Percentiles rank a stretch among this genome's conserved stretches.
Evolutionary conservation across 495 filamentous ascomycete species (phyloP).

Genomic region (Neurospora cerealis): DNA sequence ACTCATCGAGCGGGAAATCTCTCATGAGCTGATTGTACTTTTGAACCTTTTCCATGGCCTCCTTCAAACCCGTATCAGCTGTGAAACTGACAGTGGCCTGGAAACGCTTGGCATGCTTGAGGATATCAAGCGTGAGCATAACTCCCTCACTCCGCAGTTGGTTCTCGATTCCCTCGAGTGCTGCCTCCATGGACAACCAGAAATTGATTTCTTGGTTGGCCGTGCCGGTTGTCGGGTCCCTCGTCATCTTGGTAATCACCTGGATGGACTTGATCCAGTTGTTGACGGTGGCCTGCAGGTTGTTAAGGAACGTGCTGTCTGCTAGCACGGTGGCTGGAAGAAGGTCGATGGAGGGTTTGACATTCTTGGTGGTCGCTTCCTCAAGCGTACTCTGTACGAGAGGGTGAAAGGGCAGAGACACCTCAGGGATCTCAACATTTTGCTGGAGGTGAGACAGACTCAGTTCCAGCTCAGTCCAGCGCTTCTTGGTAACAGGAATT

Average conservation of each 20-base stretch:
- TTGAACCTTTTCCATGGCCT: conserved; percentile 88
- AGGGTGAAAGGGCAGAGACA: conserved; percentile 75
- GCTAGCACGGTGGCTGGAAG: conserved; percentile 62
- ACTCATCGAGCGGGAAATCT: conserved; percentile 91
- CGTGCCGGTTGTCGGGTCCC: conserved; percentile 78
- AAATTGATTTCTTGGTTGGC: conserved; percentile 97
- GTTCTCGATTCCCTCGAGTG: conserved; percentile 78
- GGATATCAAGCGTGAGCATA: conserved; percentile 80
- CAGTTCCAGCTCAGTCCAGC: conserved; percentile 83
- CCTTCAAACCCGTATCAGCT: conserved; percentile 88
- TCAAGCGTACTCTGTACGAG: conserved; percentile 76
- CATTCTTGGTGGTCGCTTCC: conserved; percentile 52
- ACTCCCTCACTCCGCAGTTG: conserved; percentile 86
- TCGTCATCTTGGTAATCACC: conserved; percentile 87
- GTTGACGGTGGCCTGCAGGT: conserved; percentile 85
- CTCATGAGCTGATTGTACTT: conserved; percentile 98
- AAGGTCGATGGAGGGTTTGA: conserved; percentile 62
- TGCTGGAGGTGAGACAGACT: conserved; percentile 86
- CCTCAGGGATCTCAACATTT: conserved; percentile 92
- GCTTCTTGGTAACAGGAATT: conserved; percentile 93
- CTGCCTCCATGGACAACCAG: conserved; percentile 91
- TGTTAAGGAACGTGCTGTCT: conserved; percentile 88
- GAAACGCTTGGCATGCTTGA: conserved; percentile 92
- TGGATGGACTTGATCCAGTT: conserved; percentile 98
- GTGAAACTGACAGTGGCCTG: conserved; percentile 93